These are phyloP conservation scores for Mycena rebaudengoi DNA, from an alignment of 768 basidiomycete species.

Conservation along the genomic window DNA sequence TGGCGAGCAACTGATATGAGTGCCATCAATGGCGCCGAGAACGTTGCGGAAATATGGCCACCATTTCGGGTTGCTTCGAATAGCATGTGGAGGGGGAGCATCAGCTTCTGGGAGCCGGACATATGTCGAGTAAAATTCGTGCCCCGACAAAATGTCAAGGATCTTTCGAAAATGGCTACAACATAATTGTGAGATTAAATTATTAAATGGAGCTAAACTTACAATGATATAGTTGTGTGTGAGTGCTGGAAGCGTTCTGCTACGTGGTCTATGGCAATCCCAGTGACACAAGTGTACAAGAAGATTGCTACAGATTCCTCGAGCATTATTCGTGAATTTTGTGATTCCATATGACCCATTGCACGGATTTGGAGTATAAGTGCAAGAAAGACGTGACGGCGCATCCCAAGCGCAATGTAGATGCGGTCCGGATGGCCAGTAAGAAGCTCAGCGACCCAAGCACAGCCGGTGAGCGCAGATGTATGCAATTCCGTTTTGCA, in stretches of 20 bases:
- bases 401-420: conserved; percentile 14
- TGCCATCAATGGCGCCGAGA: conserved; percentile 46
- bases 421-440: no score
- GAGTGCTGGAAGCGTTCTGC: conserved; percentile 40
- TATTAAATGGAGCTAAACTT: conserved; percentile 8
- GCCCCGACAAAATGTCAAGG: conserved; percentile 14
- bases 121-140: conserved; percentile 27
- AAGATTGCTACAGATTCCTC: conserved; percentile 41
- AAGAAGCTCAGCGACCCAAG: no score
- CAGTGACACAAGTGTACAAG: conserved; percentile 37
- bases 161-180: conserved; percentile 22
- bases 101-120: conserved; percentile 26
- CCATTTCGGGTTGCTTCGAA: conserved; percentile 35
- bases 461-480: no score
- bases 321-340: conserved; percentile 19
- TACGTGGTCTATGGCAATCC: conserved; percentile 33
- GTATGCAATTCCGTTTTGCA: not conserved
- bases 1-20: conserved; percentile 34
- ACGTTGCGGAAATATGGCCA: conserved; percentile 42
- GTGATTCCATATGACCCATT: not conserved
- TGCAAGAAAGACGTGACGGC: conserved; percentile 18
- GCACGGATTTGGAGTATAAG: conserved; percentile 16
- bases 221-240: conserved; percentile 32
- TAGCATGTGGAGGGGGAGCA: conserved; percentile 27
- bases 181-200: conserved; percentile 14